Evolutionary conservation across 352 stramenopile species (phyloP), one percentile per base, ranked within the genome.

Genomic region (Phytophthora megakarya): DNA sequence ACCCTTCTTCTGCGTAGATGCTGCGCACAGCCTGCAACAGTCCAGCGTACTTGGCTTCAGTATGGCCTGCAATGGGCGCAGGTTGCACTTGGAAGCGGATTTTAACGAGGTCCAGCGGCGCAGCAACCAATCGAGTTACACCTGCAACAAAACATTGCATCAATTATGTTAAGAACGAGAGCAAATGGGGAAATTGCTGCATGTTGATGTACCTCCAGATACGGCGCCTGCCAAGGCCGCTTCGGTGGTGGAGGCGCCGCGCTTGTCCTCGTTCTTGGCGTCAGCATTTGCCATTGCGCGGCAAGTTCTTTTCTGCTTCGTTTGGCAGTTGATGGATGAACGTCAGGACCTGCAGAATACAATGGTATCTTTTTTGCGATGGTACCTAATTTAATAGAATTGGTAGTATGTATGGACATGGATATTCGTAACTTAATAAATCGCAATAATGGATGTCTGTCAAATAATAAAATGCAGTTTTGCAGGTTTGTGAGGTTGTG

Each of bases 61-160:
- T 18, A 3, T 60, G 52, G 12, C 21, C 45, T 6, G 68, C 64
- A 57, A 88, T 84, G 16, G 74, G 80, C 57, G 73, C 72, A 18
- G 78, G 71, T 44, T 95, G 86, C 18, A 95, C 80, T 66, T 95
- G 86, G 47, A 95, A 92, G 19, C 83, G 72, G 55, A 93, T 95
- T 70, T 95, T 95, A 37, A 92, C 46, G 19, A 93, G 75, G 61
- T 93, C 84, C 23, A 95, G 61, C 9, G 86, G 86, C n/a, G 86
- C 86, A 21, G 84, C 82, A 33, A 92, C 54, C 37, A 92, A 32
- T n/a, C 86, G 79, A 39, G 80, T 93, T 6, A 72, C 50, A 15
- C 77, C 84, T 89, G 32, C 3, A n/a, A n/a, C 39, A 10, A 52
- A 40, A 10, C 21, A 52, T 39, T 13, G 50, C 11, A 35, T 49